A percentile compares a stretch with the other conserved stretches of the same genome.
phyloP scores from a whole-genome alignment of 768 basidiomycete species.

The Steccherinum ochraceum region DNA sequence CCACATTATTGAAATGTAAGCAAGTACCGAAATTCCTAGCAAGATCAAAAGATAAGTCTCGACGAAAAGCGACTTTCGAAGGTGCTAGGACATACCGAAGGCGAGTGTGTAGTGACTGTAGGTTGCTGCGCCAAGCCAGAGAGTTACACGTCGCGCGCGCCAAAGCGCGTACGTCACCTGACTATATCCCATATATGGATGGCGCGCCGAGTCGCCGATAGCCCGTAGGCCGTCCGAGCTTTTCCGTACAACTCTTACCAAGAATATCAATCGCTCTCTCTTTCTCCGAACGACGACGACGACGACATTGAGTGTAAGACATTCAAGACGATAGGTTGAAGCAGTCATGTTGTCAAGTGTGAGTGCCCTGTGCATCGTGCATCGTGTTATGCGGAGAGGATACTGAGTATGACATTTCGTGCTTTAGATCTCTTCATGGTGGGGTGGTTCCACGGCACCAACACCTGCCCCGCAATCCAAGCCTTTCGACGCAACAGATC shows the following conservation, averaged over 20 bases:
- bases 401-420: not conserved
- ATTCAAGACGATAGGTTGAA: not conserved
- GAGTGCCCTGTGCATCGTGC: not conserved
- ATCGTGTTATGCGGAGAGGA: no score
- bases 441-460: slow-evolving; percentile 16
- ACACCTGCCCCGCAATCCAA: slow-evolving; percentile 14
- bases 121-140: no score
- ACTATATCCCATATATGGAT: not conserved
- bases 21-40: not conserved
- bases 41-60: no score
- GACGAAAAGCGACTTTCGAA: no score
- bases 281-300: not conserved
- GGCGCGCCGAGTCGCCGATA: not conserved
- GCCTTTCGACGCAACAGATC: slow-evolving; percentile 63
- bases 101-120: no score
- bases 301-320: not conserved
- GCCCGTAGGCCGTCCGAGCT: not conserved
- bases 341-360: slow-evolving; percentile 10
- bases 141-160: not conserved
- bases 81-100: no score
- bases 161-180: not conserved
- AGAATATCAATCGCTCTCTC: not conserved
- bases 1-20: slow-evolving; percentile 19
- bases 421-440: slow-evolving; percentile 19
- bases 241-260: not conserved